A percentile compares a stretch with the other conserved stretches of the same genome.
phyloP scores from a whole-genome alignment of 2,329 filamentous ascomycete genomes.

The Capronia coronata region DNA sequence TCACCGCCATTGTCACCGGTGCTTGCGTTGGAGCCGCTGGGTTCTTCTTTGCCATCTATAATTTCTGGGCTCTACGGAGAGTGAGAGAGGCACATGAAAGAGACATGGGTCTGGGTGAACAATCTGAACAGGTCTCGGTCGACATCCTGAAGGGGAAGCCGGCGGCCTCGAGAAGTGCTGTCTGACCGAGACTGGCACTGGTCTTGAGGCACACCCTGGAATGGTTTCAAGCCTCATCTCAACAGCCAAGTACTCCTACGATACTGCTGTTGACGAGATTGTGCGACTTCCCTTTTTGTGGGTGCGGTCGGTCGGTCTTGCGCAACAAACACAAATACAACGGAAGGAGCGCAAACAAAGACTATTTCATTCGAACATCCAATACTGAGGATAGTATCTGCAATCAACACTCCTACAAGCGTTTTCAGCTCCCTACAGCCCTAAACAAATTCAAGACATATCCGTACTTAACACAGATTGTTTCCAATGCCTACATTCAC shows the following conservation, averaged over 20 bases:
- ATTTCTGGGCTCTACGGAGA: slow-evolving; percentile 33
- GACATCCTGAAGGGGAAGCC: slow-evolving; percentile 24
- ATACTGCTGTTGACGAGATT: too few species aligned
- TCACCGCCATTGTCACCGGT: slow-evolving; percentile 29
- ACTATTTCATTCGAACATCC: neutral
- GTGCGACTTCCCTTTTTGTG: too few species aligned
- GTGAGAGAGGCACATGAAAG: slow-evolving; percentile 33
- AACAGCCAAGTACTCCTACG: too few species aligned
- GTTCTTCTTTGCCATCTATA: slow-evolving; percentile 34
- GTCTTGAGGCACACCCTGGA: neutral
- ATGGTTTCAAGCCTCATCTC: too few species aligned
- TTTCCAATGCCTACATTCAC: neutral
- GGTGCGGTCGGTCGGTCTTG: neutral
- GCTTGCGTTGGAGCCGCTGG: slow-evolving; percentile 24
- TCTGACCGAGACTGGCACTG: slow-evolving; percentile 1
- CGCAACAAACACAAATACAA: neutral
- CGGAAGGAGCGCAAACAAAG: neutral
- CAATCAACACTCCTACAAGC: neutral
- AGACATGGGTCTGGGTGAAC: slow-evolving; percentile 28
- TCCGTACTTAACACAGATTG: neutral
- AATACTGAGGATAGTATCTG: too few species aligned
- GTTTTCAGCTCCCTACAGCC: neutral
- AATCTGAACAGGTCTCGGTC: slow-evolving; percentile 19
- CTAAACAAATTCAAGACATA: neutral
- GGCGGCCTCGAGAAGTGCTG: slow-evolving; percentile 5